Percentiles rank a stretch among this genome's conserved stretches.
Conservation (phyloP, 2,329 filamentous ascomycete species). For the Hypoxylon sp. region DNA sequence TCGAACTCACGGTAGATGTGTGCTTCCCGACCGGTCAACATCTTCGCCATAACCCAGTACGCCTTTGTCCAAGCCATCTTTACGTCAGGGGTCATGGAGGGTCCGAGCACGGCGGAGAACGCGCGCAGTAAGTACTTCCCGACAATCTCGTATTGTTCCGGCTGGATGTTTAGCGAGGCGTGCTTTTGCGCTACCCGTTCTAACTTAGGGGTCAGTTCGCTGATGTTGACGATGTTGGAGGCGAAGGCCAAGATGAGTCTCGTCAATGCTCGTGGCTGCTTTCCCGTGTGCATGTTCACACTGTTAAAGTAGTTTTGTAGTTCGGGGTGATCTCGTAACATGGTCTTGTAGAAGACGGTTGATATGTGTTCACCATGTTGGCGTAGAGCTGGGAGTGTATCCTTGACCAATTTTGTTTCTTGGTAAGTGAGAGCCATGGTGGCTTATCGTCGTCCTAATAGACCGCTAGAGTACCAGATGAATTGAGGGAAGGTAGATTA, state of each 20-base stretch:
- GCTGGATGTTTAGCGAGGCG: conserved; percentile 76
- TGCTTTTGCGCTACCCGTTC: conserved; percentile 79
- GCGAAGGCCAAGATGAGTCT: conserved; percentile 79
- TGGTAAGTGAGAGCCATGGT: conserved; percentile 61
- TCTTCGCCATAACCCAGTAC: conserved; percentile 80
- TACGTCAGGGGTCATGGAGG: conserved; percentile 74
- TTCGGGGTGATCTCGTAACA: conserved; percentile 75
- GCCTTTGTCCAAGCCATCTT: conserved; percentile 78
- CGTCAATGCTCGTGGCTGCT: conserved; percentile 74
- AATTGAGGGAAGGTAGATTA: neutral
- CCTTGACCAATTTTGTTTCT: conserved; percentile 76
- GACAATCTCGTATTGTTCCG: conserved; percentile 79
- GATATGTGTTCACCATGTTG: conserved; percentile 79
- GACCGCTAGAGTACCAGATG: conserved; percentile 2
- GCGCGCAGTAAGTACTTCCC: conserved; percentile 77
- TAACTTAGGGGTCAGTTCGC: conserved; percentile 67
- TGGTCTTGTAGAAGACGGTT: conserved; percentile 78
- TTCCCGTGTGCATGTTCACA: conserved; percentile 73
- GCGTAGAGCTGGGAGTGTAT: conserved; percentile 77
- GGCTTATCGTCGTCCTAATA: conserved; percentile 12
- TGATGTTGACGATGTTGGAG: conserved; percentile 75
- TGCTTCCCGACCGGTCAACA: conserved; percentile 77
- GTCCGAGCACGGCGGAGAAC: conserved; percentile 76
- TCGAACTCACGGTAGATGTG: conserved; percentile 73
- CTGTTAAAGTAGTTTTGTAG: conserved; percentile 80